Conservation (phyloP, 1,284 basidiomycete species). For the Ceratobasidium sp. region DNA sequence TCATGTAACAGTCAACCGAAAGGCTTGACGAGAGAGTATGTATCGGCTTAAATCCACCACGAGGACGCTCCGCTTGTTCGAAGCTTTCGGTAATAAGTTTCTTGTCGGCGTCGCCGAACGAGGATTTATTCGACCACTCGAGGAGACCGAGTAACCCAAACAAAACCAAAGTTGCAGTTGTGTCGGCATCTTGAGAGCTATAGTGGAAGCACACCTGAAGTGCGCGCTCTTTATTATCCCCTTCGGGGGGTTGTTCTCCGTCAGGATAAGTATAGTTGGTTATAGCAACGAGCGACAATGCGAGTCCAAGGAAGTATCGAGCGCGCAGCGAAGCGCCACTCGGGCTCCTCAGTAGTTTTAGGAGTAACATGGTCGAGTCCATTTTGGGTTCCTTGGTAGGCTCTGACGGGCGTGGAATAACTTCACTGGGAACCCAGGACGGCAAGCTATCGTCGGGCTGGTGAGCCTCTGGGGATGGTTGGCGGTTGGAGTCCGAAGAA, state of each 20-base stretch:
- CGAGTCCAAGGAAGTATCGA: background rate
- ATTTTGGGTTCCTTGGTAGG: background rate
- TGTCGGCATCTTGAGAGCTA: background rate
- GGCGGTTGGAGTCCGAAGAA: too few species aligned
- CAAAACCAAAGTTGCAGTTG: background rate
- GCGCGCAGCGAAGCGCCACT: background rate
- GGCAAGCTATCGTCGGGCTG: too few species aligned
- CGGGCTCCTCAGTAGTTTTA: background rate
- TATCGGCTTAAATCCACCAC: too few species aligned
- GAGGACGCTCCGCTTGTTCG: too few species aligned
- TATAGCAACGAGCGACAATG: background rate
- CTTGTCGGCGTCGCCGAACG: background rate
- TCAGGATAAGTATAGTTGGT: background rate
- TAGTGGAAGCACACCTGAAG: background rate
- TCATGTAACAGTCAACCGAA: too few species aligned
- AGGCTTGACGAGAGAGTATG: too few species aligned
- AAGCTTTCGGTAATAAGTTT: background rate
- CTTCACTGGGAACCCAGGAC: too few species aligned
- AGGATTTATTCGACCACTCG: background rate
- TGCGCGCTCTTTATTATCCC: background rate
- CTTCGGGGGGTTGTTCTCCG: background rate
- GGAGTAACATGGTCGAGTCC: background rate
- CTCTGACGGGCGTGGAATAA: too few species aligned
- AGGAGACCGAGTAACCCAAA: slow-evolving; percentile 15
- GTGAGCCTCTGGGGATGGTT: too few species aligned